Base-by-base conservation (phyloP, 371 early-diverging fungal genomes). In the Mortierella sp. region DNA sequence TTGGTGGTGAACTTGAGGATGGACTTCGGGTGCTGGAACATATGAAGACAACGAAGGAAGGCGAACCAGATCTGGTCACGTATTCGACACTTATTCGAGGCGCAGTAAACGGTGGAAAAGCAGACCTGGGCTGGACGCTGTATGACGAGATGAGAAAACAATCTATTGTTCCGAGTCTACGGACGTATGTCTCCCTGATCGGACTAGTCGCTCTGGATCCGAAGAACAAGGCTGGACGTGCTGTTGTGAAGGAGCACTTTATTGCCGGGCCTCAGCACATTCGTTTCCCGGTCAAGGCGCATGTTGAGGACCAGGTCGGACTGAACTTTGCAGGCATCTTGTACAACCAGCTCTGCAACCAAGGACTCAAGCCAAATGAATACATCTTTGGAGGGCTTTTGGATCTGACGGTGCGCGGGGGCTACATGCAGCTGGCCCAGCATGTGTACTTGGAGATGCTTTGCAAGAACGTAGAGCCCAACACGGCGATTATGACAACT, bases 401-500 rank as follows among this genome's bases (percentile, higher is more conserved):
- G 65, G 31, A 69, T 15, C 4, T 76, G 50, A 24, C 61, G 12
- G 47, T 53, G 15, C 51, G 54, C 31, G 44, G 47, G 2, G 76
- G 69, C 14, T 64, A 26, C 26, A 57, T 60, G 46, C 52, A 56
- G 3, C 28, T 64, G 41, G 60, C 69, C 2, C 64, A 60, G 43
- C 56, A 46, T 15, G 60, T 76, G 12, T 76, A 69, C 26, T 41
- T 39, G 50, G 70, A 76, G 65, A 76, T 76, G 76, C 6, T 56
- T 17, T 46, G 31, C 30, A 47, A 57, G 24, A 49, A 60, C 8
- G 57, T 76, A 0, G 61, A 49, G 15, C 76, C 76, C 48, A 76
- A 76, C 50, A 76, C 64, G 0, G 76, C 57, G 5, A 64, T 76
- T 50, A 56, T 76, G 70, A 76, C 76, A 23, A 50, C 37, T 6